Evolutionary conservation across 176 grass and related monocot genomes (phyloP).

Genomic region (Juncus inflexus): DNA sequence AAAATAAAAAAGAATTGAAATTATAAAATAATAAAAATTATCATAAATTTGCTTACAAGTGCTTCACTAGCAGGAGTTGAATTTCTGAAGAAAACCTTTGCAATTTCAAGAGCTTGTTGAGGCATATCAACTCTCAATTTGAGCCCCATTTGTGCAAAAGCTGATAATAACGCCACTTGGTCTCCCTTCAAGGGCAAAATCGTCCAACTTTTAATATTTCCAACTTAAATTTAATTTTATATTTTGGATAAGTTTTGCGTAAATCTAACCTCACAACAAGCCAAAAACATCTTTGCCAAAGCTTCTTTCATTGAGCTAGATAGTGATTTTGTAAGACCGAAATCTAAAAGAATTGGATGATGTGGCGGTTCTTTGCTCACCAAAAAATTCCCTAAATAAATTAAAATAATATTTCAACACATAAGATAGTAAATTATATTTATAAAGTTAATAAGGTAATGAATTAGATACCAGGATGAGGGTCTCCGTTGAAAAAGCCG

Average conservation of each 20-base stretch:
- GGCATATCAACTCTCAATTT: slow-evolving; percentile 97
- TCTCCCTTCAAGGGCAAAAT: slow-evolving; percentile 55
- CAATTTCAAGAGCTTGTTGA: slow-evolving; percentile 80
- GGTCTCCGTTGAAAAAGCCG: slow-evolving; percentile 97
- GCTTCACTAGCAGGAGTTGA: slow-evolving; percentile 75
- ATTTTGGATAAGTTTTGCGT: slow-evolving; percentile 3
- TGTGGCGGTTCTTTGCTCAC: slow-evolving; percentile 90
- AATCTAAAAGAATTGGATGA: slow-evolving; percentile 90
- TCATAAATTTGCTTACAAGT: slow-evolving; percentile 33
- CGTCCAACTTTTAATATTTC: slow-evolving; percentile 25
- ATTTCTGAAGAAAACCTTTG: slow-evolving; percentile 74
- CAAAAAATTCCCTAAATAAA: slow-evolving; percentile 86
- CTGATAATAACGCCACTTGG: slow-evolving; percentile 81
- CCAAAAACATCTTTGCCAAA: slow-evolving; percentile 96
- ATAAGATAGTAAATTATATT: slow-evolving; percentile 16
- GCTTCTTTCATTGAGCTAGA: slow-evolving; percentile 77
- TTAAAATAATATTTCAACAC: background rate
- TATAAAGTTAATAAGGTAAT: slow-evolving; percentile 2
- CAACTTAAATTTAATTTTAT: slow-evolving; percentile 19
- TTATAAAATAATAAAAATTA: background rate
- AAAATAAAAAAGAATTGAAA: background rate
- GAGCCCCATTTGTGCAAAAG: slow-evolving; percentile 96
- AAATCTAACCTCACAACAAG: slow-evolving; percentile 74
- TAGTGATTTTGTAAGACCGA: slow-evolving; percentile 89
- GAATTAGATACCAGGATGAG: slow-evolving; percentile 77